Evolutionary conservation across 495 filamentous ascomycete species (phyloP), one percentile per base, ranked within the genome.

Genomic region (Elaphomyces granulatus): DNA sequence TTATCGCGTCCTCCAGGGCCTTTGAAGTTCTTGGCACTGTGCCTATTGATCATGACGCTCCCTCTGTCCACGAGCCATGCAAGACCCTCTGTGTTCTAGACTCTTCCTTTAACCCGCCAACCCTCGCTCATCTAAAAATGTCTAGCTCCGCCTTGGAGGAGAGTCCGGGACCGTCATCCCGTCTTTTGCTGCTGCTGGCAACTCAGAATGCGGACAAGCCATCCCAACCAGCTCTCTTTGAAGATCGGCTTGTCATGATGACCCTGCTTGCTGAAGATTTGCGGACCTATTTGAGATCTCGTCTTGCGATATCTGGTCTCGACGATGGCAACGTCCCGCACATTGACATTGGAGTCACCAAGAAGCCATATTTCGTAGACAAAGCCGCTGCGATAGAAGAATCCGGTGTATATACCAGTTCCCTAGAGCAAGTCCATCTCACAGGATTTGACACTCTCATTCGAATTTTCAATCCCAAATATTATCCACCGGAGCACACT

Each of bases 161-260:
- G 28, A 48, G 49, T 16, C 47, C 45, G 9, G 49, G 21, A 19
- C 46, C 40, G 2, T 42, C 64, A 1, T 60, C 70, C 14, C 70
- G 83, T 0, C 51, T 96, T 2, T 62, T 98, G 1, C 69, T 98
- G 0, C 69, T 98, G 0, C 78, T 96, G 15, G 79, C 85, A 1
- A 83, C 82, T 19, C 80, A 88, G 45, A 98, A 98, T 68, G 88
- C 87, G 1, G 88, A 98, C 53, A 98, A 98, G 51, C 76, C 82
- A 8, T 69, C 82, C 19, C 85, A 83, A 44, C 83, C 88, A 0
- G 87, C 86, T 2, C 51, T 67, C 0, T 94, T 94, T 48, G 78
- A 81, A 45, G 76, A 94, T 45, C 71, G 88, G 3, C 60, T 98
- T 7, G 71, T 68, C 8, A 85, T 95, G 80, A 93, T 98, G 86